phyloP scores from a whole-genome alignment of 2,329 filamentous ascomycete genomes.

The Microcyclospora tardicrescens region DNA sequence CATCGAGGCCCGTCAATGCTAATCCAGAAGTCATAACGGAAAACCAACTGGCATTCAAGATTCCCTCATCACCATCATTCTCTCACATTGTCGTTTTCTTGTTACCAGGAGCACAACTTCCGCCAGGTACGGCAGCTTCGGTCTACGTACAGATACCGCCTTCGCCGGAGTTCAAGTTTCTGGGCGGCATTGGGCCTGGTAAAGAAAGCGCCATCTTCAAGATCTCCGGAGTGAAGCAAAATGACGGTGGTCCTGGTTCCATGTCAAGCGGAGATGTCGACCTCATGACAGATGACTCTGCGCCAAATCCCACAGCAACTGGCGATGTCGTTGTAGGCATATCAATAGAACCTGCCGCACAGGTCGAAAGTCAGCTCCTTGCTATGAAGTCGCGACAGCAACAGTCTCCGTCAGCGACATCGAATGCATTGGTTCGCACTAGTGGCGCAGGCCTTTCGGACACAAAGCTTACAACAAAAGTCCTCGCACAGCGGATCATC shows the following conservation, averaged over 20 bases:
- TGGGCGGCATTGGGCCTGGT: conserved; percentile 77
- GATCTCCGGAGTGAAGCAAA: conserved; percentile 37
- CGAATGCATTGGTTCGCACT: conserved; percentile 23
- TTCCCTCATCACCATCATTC: conserved; percentile 48
- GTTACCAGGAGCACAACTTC: conserved; percentile 63
- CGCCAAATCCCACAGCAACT: conserved; percentile 11
- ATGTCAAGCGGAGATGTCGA: conserved; percentile 33
- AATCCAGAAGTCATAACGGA: conserved; percentile 42
- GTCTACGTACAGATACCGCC: conserved; percentile 72
- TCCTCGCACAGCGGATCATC: conserved; percentile 86
- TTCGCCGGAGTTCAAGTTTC: conserved; percentile 57
- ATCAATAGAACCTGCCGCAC: conserved; percentile 60
- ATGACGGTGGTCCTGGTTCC: conserved; percentile 10
- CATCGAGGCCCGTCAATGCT: conserved; percentile 47
- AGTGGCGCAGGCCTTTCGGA: conserved; percentile 1
- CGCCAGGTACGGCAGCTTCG: conserved; percentile 64
- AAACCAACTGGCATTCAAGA: conserved; percentile 51
- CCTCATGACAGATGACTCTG: conserved; percentile 32
- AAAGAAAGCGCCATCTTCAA: conserved; percentile 91
- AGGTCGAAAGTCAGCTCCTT: conserved; percentile 58
- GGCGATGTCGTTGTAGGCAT: conserved; percentile 64
- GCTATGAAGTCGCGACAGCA: conserved; percentile 38
- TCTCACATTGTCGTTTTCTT: conserved; percentile 79
- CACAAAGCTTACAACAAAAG: conserved; percentile 48
- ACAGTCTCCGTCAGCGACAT: conserved; percentile 14